Base-by-base conservation (phyloP, 805 yeast species). In the Candida verbasci region DNA sequence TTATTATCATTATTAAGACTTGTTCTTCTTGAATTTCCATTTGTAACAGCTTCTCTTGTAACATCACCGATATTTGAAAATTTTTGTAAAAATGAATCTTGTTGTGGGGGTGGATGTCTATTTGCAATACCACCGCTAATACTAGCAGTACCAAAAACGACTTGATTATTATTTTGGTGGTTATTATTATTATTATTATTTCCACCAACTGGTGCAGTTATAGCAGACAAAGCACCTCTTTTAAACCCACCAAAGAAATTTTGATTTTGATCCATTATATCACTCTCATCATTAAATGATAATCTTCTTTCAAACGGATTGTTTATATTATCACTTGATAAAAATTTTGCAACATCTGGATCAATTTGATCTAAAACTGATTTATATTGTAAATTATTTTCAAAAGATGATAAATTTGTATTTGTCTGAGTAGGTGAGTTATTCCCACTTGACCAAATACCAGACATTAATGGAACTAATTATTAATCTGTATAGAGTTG, bases 61-160 rank as follows among this genome's bases (percentile, higher is more conserved):
- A 82, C 81, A 39, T 80, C 86, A 6, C 83, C 81, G 12, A 80
- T 81, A 2, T 77, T 63, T 6, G 81, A 65, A 49, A 80, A 80
- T 56, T 78, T 79, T 43, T 76, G 80, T 43, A 80, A 59, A 48
- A 80, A 80, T 33, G 74, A 64, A 14, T 64, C 71, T 37, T 60
- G 68, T 18, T 68, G 70, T 1, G 72, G 72, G 20, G 68, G 70
- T 1, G 72, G 72, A 33, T 67, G 73, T 41, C 72, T 58, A 39
- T 56, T 62, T 24, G 73, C 69, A 28, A 69, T 68, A 7, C 78
- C 79, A 12, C 78, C 80, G 36, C 78, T 70, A 24, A 80, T 74
- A 2, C 83, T 76, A 7, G 83, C 82, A 7, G 85, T 68, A 2
- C 79, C 81, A 46, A 78, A 73, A 29, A 62, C 60, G 16, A 60